A percentile compares a stretch with the other conserved stretches of the same genome.
Evolutionary conservation across 331 rosid species (phyloP).

Genomic region (Prunus yedoensis): DNA sequence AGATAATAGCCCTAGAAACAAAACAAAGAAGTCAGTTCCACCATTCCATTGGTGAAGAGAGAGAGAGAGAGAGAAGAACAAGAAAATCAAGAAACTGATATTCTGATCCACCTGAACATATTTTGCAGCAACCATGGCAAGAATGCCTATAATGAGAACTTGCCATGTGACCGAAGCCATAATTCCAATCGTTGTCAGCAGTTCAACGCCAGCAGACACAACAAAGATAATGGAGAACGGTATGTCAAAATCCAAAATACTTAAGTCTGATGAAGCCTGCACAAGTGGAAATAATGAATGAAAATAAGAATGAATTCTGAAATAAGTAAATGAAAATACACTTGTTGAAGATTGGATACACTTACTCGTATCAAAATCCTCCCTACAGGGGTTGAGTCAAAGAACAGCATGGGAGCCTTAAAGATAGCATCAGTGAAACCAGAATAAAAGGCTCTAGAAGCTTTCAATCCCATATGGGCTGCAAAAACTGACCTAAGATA

Average conservation of each 20-base stretch:
- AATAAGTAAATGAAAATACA: not conserved
- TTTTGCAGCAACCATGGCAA: conserved; percentile 47
- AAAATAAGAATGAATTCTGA: not conserved
- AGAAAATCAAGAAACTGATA: not conserved
- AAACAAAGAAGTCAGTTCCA: not conserved
- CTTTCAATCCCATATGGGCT: conserved; percentile 68
- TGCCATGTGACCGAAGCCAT: conserved; percentile 82
- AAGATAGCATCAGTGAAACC: conserved; percentile 63
- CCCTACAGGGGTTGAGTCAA: conserved; percentile 81
- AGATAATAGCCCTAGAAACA: conserved; percentile 55
- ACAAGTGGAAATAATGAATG: not conserved
- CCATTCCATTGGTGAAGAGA: not conserved
- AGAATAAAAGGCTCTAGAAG: conserved; percentile 60
- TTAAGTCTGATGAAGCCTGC: conserved; percentile 88
- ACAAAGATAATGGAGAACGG: conserved; percentile 53
- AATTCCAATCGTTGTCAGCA: conserved; percentile 34
- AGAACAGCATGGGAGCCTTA: conserved; percentile 84
- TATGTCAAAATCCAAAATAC: conserved; percentile 70
- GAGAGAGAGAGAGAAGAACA: too few species aligned
- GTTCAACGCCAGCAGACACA: conserved; percentile 31
- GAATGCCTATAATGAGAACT: conserved; percentile 66
- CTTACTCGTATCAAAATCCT: conserved; percentile 78
- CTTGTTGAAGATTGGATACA: not conserved
- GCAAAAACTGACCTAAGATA: conserved; percentile 32
- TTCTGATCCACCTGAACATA: conserved; percentile 46